phyloP scores from a whole-genome alignment of 495 filamentous ascomycete species.

The Tuber magnatum region DNA sequence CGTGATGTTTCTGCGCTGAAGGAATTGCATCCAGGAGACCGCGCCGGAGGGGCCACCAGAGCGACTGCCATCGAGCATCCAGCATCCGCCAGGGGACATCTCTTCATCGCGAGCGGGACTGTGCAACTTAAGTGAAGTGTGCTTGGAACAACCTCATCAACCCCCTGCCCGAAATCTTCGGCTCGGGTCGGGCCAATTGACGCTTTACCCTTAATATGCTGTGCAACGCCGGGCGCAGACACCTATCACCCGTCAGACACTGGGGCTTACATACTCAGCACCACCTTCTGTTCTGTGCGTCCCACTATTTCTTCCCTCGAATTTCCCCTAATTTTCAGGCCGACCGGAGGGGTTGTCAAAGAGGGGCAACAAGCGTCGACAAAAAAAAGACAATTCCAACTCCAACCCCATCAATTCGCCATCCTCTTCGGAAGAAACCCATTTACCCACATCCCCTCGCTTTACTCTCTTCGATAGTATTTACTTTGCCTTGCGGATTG shows the following conservation, averaged over 20 bases:
- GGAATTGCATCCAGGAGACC: neutral
- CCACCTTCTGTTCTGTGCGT: neutral
- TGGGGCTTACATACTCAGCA: neutral
- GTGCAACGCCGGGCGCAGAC: slow-evolving; percentile 3
- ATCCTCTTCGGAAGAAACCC: neutral
- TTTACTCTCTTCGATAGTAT: neutral
- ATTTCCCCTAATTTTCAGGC: neutral
- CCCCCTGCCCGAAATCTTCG: neutral
- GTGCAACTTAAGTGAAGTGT: neutral
- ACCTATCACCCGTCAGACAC: neutral
- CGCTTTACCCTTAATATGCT: neutral
- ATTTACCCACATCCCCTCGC: neutral
- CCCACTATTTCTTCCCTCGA: neutral
- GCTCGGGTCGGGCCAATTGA: neutral
- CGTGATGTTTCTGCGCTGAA: neutral
- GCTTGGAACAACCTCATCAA: neutral
- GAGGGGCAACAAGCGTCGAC: neutral
- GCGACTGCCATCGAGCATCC: neutral
- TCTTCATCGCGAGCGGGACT: neutral
- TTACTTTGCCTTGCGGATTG: neutral
- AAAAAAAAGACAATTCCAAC: neutral
- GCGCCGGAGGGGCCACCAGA: neutral
- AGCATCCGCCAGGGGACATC: neutral
- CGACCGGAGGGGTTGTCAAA: neutral
- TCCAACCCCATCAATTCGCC: neutral